Evolutionary conservation across 805 yeast genomes (phyloP).

Genomic region (Ogataea thermomethanolica): DNA sequence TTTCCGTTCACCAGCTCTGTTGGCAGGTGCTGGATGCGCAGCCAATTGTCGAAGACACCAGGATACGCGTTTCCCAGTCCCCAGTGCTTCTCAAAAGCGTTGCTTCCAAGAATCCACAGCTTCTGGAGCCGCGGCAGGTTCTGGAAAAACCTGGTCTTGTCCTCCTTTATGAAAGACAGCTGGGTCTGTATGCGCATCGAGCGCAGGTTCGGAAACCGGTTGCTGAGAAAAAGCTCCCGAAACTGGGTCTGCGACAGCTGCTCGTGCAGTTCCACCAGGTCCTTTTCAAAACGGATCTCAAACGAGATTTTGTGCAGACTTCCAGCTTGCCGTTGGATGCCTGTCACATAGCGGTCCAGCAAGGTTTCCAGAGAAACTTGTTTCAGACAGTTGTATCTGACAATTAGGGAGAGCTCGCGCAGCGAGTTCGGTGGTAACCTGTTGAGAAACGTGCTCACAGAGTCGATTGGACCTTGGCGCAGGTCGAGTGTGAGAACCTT

Average conservation of each 20-base stretch:
- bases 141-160: constrained; percentile 27
- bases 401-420: constrained; percentile 21
- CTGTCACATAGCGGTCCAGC: constrained; percentile 18
- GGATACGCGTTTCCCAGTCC: constrained; percentile 53
- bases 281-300: constrained; percentile 22
- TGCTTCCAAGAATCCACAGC: constrained; percentile 46
- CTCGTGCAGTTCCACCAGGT: constrained; percentile 19
- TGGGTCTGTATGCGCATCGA: constrained; percentile 39
- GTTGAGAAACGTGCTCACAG: constrained; percentile 16
- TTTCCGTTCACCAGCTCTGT: constrained; percentile 30
- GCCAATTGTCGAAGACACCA: constrained; percentile 55
- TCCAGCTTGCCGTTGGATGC: constrained; percentile 14
- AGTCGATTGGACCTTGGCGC: constrained; percentile 21
- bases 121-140: constrained; percentile 30
- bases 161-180: constrained; percentile 32
- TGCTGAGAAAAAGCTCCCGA: constrained; percentile 11
- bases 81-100: constrained; percentile 53
- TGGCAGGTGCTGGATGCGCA: constrained; percentile 53
- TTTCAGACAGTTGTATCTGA: constrained; percentile 22
- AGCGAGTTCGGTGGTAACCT: constrained; percentile 18
- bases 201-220: constrained; percentile 26
- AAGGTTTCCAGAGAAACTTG: constrained; percentile 13
- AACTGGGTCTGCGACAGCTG: constrained; percentile 20
- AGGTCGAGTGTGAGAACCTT: constrained; percentile 20
- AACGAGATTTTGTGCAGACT: constrained; percentile 25